Base-by-base conservation (phyloP, 2,329 filamentous ascomycete genomes). In the Clonostachys chloroleuca region DNA sequence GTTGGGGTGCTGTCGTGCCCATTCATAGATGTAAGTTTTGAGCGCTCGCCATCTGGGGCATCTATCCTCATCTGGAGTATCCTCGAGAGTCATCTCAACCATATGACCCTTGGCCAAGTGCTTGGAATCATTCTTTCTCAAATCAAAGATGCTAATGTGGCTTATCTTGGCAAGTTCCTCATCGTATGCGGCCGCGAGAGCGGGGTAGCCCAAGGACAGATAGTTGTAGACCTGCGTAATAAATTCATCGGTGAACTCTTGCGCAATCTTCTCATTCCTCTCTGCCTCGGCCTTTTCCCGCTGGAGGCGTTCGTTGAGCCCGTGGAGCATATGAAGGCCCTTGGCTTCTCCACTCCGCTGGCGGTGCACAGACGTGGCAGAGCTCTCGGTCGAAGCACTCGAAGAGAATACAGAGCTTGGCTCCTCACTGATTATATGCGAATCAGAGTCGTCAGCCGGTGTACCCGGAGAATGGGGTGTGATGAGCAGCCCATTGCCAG, bases 191-290 rank as follows among this genome's bases (percentile, higher is more conserved):
- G 86, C 82, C 12, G 92, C 92, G 58, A 91, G 83, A 34, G 89
- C 85, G 4, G 92, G 92, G 64, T 96, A 96, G 6, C 92, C 92
- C 6, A 97, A 78, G 1, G 90, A 95, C 14, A 97, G 77, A 65
- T 97, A 97, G 65, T 97, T 96, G 76, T 95, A 97, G 8, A 97
- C 92, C 66, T 97, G 92, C 0, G 92, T 96, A 47, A 96, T 83
- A 62, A 96, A 96, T 5, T 75, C 75, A 62, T 96, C 89, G 51
- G 85, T 76, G 58, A 94, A 95, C 64, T 96, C 91, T 45, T 67
- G 65, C 5, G 69, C 61, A 50, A 83, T 79, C 56, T 75, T 74
- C 45, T 78, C 75, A 52, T 80, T 70, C 2, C 67, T 65, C 55
- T 81, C 76, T 53, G 78, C 75, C 48, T n/a, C 20, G 17, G 36